A percentile compares a stretch with the other conserved stretches of the same genome.
phyloP scores from a whole-genome alignment of 345 rosid species.

The Hibiscus tridactylites region DNA sequence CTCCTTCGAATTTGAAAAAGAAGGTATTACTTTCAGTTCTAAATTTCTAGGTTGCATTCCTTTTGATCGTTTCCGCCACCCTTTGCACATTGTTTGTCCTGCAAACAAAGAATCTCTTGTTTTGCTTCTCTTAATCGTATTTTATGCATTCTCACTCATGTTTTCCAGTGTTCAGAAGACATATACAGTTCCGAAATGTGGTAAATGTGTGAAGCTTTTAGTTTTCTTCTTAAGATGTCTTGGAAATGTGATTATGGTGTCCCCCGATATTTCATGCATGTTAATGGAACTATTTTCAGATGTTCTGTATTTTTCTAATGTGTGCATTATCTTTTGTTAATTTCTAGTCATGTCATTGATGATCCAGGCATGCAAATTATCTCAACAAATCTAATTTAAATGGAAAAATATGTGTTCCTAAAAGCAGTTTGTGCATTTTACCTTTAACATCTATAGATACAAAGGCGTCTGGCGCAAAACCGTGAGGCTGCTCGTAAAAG shows the following conservation, averaged over 20 bases:
- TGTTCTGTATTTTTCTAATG: not conserved
- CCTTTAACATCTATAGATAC: constrained; percentile 37
- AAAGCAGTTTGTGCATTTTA: not conserved
- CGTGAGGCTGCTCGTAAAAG: constrained; percentile 99
- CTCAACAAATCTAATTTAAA: not conserved
- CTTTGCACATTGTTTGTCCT: not conserved
- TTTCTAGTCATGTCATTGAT: not conserved
- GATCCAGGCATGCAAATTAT: not conserved
- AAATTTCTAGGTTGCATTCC: not conserved
- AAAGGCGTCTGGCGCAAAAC: constrained; percentile 90
- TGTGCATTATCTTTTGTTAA: not conserved
- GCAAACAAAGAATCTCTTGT: constrained; percentile 2
- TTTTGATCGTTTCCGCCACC: not conserved
- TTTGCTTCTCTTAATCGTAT: not conserved
- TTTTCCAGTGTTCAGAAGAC: not conserved
- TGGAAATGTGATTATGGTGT: not conserved
- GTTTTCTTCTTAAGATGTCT: not conserved
- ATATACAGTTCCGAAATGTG: not conserved
- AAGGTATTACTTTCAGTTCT: too few relatives aligned
- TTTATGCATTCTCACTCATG: not conserved
- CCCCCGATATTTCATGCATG: not conserved
- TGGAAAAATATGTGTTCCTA: not conserved
- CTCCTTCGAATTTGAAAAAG: not conserved
- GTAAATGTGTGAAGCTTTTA: not conserved
- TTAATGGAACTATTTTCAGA: not conserved